Percentiles rank a stretch among this genome's conserved stretches.
These are phyloP conservation scores for Xylona heveae DNA, from an alignment of 495 filamentous ascomycete species.

Conservation along the genomic window DNA sequence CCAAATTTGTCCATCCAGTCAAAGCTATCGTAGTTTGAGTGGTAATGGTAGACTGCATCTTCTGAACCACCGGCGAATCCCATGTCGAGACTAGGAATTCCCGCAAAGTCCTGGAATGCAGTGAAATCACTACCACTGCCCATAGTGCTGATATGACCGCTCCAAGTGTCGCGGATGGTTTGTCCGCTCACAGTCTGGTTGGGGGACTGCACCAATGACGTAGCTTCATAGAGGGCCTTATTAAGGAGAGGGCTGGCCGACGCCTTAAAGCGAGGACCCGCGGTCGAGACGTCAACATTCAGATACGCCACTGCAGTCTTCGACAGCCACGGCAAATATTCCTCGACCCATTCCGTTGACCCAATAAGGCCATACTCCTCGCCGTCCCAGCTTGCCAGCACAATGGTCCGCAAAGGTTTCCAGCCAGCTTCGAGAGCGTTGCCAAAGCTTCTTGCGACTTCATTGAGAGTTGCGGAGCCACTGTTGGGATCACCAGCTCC, in stretches of 20 bases:
- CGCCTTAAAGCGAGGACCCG: slow-evolving; percentile 24
- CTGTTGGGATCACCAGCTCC: slow-evolving; percentile 24
- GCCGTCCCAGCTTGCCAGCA: slow-evolving; percentile 58
- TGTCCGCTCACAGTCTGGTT: slow-evolving; percentile 28
- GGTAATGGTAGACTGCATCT: slow-evolving; percentile 48
- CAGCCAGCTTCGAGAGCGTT: slow-evolving; percentile 20
- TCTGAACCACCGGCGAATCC: slow-evolving; percentile 25
- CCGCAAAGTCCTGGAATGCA: slow-evolving; percentile 53
- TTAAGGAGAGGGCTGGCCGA: slow-evolving; percentile 64
- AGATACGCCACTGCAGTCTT: slow-evolving; percentile 37
- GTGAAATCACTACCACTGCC: slow-evolving; percentile 56
- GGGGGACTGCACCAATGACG: slow-evolving; percentile 50
- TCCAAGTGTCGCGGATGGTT: slow-evolving; percentile 26
- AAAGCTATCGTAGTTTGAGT: slow-evolving; percentile 60
- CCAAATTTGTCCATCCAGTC: slow-evolving; percentile 54
- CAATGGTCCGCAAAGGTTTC: slow-evolving; percentile 32
- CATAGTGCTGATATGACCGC: slow-evolving; percentile 39
- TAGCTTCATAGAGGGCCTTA: slow-evolving; percentile 47
- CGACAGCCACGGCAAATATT: slow-evolving; percentile 69
- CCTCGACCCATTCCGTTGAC: slow-evolving; percentile 56
- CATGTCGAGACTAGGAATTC: slow-evolving; percentile 41
- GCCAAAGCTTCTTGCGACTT: slow-evolving; percentile 19
- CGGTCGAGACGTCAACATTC: slow-evolving; percentile 45
- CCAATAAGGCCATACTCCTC: slow-evolving; percentile 57
- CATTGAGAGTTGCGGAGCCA: slow-evolving; percentile 21